Percentiles rank a stretch among this genome's conserved stretches.
Conservation (phyloP, 371 early-diverging fungal genomes). For the Amoeboaphelidium protococcarum region DNA sequence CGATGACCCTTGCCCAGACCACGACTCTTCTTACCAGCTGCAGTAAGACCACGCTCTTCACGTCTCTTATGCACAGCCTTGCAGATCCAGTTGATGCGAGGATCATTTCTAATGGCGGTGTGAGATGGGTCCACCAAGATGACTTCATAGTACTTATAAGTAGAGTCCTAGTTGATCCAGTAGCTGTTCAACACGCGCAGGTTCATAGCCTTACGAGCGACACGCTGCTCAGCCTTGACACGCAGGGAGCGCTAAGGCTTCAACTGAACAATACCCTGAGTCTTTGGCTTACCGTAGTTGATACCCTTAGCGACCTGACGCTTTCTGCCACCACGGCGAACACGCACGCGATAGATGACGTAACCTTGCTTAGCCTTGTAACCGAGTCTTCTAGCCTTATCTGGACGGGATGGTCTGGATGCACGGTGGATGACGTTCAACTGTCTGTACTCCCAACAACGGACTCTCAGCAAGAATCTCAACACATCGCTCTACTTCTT, state of each 20-base stretch:
- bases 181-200: slow-evolving; percentile 93
- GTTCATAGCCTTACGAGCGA: slow-evolving; percentile 79
- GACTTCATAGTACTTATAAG: slow-evolving; percentile 96
- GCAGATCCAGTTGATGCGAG: slow-evolving; percentile 96
- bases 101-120: slow-evolving; percentile 90
- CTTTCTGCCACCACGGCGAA: slow-evolving; percentile 95
- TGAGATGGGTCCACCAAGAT: slow-evolving; percentile 91
- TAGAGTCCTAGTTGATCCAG: slow-evolving; percentile 95
- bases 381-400: slow-evolving; percentile 95
- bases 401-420: slow-evolving; percentile 89
- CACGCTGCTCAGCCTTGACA: slow-evolving; percentile 85
- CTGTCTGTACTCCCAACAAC: slow-evolving; percentile 98
- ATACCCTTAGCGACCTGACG: slow-evolving; percentile 88
- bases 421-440: slow-evolving; percentile 89
- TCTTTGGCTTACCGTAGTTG: slow-evolving; percentile 88
- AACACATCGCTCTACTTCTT: slow-evolving; percentile 97
- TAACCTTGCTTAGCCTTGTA: slow-evolving; percentile 98
- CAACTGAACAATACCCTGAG: slow-evolving; percentile 90
- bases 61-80: slow-evolving; percentile 92
- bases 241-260: slow-evolving; percentile 83
- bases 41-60: slow-evolving; percentile 92
- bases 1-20: slow-evolving; percentile 93
- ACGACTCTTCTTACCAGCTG: slow-evolving; percentile 87
- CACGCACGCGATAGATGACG: slow-evolving; percentile 88
- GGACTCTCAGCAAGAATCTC: slow-evolving; percentile 89